Conservation (phyloP, 163 green algal genomes). For the Chlamydomonas reinhardtii region DNA sequence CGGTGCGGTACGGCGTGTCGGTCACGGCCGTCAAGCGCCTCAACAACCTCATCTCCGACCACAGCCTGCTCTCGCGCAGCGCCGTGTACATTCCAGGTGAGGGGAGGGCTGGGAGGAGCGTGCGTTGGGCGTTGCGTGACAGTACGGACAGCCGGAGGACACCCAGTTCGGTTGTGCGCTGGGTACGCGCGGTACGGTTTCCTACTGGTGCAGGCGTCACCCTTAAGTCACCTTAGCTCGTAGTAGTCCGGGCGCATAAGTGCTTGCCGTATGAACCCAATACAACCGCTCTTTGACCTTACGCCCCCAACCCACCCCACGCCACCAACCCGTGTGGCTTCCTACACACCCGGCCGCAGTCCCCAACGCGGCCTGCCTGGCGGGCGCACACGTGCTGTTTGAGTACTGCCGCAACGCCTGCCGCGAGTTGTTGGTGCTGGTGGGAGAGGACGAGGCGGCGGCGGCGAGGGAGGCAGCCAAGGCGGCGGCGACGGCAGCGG, state of each 20-base stretch:
- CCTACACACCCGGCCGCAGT: too few species aligned
- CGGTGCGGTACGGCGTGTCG: conserved; percentile 42
- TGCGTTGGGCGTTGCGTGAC: too few species aligned
- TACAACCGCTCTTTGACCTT: too few species aligned
- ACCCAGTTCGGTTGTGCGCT: too few species aligned
- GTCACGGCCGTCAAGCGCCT: conserved; percentile 53
- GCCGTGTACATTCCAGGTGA: conserved; percentile 58
- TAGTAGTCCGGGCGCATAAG: too few species aligned
- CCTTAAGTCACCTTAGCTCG: too few species aligned
- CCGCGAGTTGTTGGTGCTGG: conserved; percentile 28
- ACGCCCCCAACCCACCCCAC: too few species aligned
- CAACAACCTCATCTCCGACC: conserved; percentile 65
- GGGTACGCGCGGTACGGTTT: too few species aligned
- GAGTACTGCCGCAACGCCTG: conserved; percentile 33
- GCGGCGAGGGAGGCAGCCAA: neutral
- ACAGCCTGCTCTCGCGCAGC: conserved; percentile 50
- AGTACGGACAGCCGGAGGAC: too few species aligned
- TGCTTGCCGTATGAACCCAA: too few species aligned
- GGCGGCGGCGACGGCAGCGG: neutral
- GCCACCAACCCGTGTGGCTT: too few species aligned
- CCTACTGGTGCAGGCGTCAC: too few species aligned
- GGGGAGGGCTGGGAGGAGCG: neutral
- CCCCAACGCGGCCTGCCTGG: neutral
- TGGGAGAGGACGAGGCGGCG: neutral
- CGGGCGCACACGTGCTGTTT: neutral